These are phyloP conservation scores for Termitomyces sp. DNA, from an alignment of 768 basidiomycete species.

Conservation along the genomic window DNA sequence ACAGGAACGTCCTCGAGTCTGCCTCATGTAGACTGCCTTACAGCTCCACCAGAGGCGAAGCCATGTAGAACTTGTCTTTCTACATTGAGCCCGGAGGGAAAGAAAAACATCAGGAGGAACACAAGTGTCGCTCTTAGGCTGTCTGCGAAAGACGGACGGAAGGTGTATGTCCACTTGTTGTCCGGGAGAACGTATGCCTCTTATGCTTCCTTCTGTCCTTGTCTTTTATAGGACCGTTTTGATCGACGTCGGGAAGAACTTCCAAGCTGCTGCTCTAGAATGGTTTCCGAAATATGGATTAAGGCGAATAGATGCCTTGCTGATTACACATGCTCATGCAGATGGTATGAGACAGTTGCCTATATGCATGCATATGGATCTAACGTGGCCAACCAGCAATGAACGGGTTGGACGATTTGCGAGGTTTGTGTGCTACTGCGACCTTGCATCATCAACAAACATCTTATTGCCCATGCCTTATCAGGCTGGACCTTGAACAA, in stretches of 20 bases:
- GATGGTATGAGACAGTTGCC: slow-evolving; percentile 42
- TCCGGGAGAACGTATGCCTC: neutral
- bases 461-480: slow-evolving; percentile 2
- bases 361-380: neutral
- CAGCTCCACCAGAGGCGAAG: slow-evolving; percentile 48
- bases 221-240: slow-evolving; percentile 58
- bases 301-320: slow-evolving; percentile 49
- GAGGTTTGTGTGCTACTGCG: slow-evolving; percentile 44
- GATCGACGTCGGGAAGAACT: slow-evolving; percentile 85
- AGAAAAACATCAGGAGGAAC: slow-evolving; percentile 83
- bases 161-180: slow-evolving; percentile 45
- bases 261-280: slow-evolving; percentile 49
- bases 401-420: slow-evolving; percentile 86
- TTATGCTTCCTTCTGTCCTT: neutral
- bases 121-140: slow-evolving; percentile 69
- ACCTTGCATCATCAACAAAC: neutral
- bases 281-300: slow-evolving; percentile 69
- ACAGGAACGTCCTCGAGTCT: slow-evolving; percentile 78
- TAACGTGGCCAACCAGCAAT: slow-evolving; percentile 46
- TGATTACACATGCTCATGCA: slow-evolving; percentile 88
- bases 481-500: slow-evolving; percentile 69
- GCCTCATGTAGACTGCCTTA: slow-evolving; percentile 72
- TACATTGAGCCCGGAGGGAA: slow-evolving; percentile 64
- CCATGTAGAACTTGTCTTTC: slow-evolving; percentile 66
- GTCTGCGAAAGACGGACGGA: slow-evolving; percentile 32